Evolutionary conservation across 2,329 filamentous ascomycete species (phyloP), one percentile per base, ranked within the genome.

Genomic region (Epichloe baconii): DNA sequence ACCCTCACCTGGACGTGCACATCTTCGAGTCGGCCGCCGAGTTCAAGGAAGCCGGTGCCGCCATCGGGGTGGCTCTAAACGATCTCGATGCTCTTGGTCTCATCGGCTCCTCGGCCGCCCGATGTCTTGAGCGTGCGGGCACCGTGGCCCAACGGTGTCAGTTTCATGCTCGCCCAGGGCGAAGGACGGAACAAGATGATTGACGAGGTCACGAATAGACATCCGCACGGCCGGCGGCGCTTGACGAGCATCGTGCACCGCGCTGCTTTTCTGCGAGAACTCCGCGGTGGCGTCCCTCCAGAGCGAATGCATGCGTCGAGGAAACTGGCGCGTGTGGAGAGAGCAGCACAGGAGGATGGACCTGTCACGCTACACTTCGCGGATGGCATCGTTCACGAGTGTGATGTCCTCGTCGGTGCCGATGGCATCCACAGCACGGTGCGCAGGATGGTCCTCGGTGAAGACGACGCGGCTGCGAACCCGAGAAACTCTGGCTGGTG

Each of bases 41-140:
- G 12, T 60, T 58, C 42, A 56, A 55, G 1, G 58, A 62, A 38
- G 55, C 56, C 2, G 59, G 59, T 19, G 59, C 58, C 23, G 56
- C 57, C 11, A 49, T 62, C n/a, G 58, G 57, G 11, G 21, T 21
- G 38, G 19, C 55, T 0, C 21, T 23, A 5, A 53, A 58, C 26
- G 53, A 52, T 1, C 53, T 56, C 23, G 11, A 26, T 17, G 58
- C 57, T 2, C 48, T 62, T 4, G 44, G 54, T 7, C 49, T 53
- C n/a, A 48, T 56, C 31, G 48, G 47, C 5, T 46, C 52, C 8
- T 47, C 48, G 2, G 52, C 53, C 6, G 23, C 41, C 4, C 42
- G 43, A 19, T 31, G 58, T 15, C 51, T 60, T 8, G 48, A 52
- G 31, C 50, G 42, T 42, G 54, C 58, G 1, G 57, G 56, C 1